Percentiles rank a stretch among this genome's conserved stretches.
Conservation (phyloP, 1,284 basidiomycete species). For the Tylopilus orsonianus region DNA sequence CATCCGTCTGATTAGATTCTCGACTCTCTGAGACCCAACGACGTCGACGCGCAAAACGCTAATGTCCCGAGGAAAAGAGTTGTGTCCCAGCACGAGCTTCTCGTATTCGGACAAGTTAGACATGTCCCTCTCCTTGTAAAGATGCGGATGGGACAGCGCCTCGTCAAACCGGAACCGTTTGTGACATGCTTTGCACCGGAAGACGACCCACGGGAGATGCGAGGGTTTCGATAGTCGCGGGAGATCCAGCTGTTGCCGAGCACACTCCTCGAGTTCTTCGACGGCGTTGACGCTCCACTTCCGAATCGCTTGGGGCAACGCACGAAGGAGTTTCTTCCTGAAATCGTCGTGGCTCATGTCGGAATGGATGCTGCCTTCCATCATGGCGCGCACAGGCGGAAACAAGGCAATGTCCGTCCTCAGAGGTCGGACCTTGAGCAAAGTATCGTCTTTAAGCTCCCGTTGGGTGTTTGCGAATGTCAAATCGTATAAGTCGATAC, state of each 20-base stretch:
- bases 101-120: not conserved
- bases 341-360: not conserved
- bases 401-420: slow-evolving; percentile 12
- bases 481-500: not conserved
- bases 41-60: slow-evolving; percentile 11
- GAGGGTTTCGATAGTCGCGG: slow-evolving; percentile 8
- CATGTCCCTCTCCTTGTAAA: not conserved
- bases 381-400: not conserved
- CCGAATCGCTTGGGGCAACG: slow-evolving; percentile 1
- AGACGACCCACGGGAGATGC: slow-evolving; percentile 14
- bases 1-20: slow-evolving; percentile 16
- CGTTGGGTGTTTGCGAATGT: not conserved
- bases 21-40: slow-evolving; percentile 6
- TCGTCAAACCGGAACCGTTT: slow-evolving; percentile 9
- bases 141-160: slow-evolving; percentile 14
- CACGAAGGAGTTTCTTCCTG: not conserved
- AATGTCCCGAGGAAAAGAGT: not conserved
- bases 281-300: slow-evolving; percentile 14
- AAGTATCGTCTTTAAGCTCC: not conserved
- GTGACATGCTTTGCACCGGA: slow-evolving; percentile 10
- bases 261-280: slow-evolving; percentile 11
- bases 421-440: slow-evolving; percentile 5
- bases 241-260: slow-evolving; percentile 3
- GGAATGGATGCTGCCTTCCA: slow-evolving; percentile 1
- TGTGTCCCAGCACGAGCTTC: not conserved